Evolutionary conservation across 495 filamentous ascomycete species (phyloP).

Genomic region (Cercophora newfieldiana): DNA sequence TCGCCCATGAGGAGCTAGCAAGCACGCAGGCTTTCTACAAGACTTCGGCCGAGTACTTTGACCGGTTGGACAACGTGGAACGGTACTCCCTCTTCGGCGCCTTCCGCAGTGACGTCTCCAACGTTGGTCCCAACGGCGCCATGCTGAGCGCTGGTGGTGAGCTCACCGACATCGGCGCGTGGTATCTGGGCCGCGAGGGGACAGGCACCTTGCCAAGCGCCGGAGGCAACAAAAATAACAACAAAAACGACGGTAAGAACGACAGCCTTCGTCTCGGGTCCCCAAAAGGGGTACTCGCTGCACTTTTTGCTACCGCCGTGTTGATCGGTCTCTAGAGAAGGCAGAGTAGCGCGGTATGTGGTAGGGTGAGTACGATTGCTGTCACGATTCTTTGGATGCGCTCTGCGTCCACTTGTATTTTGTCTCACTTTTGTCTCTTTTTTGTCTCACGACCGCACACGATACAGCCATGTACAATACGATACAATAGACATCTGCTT

Average conservation of each 20-base stretch:
- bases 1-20: conserved; percentile 48
- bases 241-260: neutral
- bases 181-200: conserved; percentile 63
- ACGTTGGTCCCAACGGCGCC: conserved; percentile 67
- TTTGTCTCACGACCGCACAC: too few species aligned
- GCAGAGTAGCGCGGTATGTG: neutral
- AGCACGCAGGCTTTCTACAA: conserved; percentile 67
- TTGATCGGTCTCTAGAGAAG: neutral
- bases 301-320: neutral
- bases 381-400: too few species aligned
- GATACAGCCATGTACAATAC: too few species aligned
- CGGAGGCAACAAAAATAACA: neutral
- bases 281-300: neutral
- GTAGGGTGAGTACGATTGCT: too few species aligned
- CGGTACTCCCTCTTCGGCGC: conserved; percentile 74
- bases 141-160: conserved; percentile 62
- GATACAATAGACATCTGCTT: too few species aligned
- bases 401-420: too few species aligned
- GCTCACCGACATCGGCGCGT: conserved; percentile 71
- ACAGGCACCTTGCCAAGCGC: conserved; percentile 41
- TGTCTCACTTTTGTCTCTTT: too few species aligned
- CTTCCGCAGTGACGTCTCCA: conserved; percentile 64
- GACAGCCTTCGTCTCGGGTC: neutral
- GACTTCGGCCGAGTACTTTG: conserved; percentile 60
- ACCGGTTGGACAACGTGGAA: conserved; percentile 58